Evolutionary conservation across 176 grass and related monocot genomes (phyloP), one percentile per base, ranked within the genome.

Genomic region (Guadua angustifolia): DNA sequence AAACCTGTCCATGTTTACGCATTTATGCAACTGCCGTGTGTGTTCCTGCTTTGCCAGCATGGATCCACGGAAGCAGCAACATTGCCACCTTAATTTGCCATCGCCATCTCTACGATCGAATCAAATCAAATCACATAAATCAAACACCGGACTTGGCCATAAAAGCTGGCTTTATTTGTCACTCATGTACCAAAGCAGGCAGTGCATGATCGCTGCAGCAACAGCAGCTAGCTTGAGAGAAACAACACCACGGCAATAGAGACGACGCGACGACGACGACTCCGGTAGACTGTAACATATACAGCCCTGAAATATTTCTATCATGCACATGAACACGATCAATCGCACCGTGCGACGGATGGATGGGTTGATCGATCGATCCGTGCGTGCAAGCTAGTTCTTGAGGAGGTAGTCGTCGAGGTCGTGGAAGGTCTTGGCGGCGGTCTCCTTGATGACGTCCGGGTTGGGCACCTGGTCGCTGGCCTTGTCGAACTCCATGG

Each of bases 391-490:
- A 5, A 50, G 47, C 80, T 94, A 92, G 77, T 92, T 98, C 81
- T 84, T 85, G 79, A 86, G 76, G 49, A 98, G 93, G 89, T 98
- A 88, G 14, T 86, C 95, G 63, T 98, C 95, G 44, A 98, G 89
- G 71, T 84, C 85, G 43, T 86, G 85, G 91, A 95, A 94, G 25
- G 91, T 95, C 62, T 93, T 88, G 74, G 57, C 78, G 35, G 93
- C 89, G 18, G 89, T 84, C 57, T 90, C 95, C 75, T 83, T 90
- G 89, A 98, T 78, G 82, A 81, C 61, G 58, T 95, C 87, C 16
- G 91, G 91, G 19, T 94, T 89, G 22, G 93, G 91, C 13, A 93
- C 91, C 82, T 92, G 82, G 2, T 90, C 87, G 51, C 56, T 93
- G 19, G 53, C 83, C 93, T 94, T 98, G 66, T 93, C 91, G 44